Evolutionary conservation across 2,329 filamentous ascomycete species (phyloP).

Genomic region (Akanthomyces lecanii): DNA sequence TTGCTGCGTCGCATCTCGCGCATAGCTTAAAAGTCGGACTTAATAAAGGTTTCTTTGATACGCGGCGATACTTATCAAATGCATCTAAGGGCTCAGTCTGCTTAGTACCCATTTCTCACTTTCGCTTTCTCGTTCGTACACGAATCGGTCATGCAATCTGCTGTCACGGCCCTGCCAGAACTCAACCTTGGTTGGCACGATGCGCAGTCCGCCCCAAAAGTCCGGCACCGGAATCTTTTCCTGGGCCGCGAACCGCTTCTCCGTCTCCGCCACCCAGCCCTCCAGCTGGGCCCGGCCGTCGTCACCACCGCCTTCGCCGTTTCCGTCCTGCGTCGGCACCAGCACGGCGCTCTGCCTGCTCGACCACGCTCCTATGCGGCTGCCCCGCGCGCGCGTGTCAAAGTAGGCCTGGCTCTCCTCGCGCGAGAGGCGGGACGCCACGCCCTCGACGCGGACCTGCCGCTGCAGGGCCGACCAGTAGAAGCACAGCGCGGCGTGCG

Average conservation of each 20-base stretch:
- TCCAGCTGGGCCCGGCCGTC: conserved; percentile 74
- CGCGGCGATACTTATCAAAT: background rate
- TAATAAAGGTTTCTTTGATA: background rate
- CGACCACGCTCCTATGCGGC: conserved; percentile 87
- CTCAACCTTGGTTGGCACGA: conserved; percentile 82
- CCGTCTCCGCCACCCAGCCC: conserved; percentile 69
- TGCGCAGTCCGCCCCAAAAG: conserved; percentile 89
- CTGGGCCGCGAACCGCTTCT: conserved; percentile 67
- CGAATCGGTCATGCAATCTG: conserved; percentile 88
- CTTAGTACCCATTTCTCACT: conserved; percentile 60
- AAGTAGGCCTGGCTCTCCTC: conserved; percentile 71
- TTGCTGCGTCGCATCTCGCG: background rate
- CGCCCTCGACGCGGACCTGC: conserved; percentile 86
- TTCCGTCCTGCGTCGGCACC: conserved; percentile 30
- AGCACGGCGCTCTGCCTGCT: conserved; percentile 82
- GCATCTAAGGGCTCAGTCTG: conserved; percentile 63
- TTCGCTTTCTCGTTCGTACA: conserved; percentile 63
- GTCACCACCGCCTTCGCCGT: conserved; percentile 35
- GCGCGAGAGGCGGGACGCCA: conserved; percentile 57
- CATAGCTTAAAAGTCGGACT: background rate
- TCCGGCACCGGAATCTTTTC: conserved; percentile 85
- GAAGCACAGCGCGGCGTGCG: conserved; percentile 79
- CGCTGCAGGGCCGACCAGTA: conserved; percentile 84
- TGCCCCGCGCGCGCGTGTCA: conserved; percentile 69
- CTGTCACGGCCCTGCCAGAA: conserved; percentile 95